Conservation (phyloP, 225 moss, liverwort and hornwort species). For the Bryoerythrophyllum caledonicum region DNA sequence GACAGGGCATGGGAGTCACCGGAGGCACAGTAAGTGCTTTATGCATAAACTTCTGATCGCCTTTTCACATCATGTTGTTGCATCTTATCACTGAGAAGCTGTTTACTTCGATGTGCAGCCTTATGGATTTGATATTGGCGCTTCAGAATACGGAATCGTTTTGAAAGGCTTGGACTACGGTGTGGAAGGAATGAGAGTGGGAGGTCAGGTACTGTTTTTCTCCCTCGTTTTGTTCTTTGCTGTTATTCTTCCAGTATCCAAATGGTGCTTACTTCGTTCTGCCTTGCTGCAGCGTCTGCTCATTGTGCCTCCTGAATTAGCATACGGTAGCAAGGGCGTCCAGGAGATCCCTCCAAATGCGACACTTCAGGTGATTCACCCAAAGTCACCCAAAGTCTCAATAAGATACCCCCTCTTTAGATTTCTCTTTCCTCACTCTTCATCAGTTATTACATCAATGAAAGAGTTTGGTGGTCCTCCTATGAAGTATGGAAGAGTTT, state of each 20-base stretch:
- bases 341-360: slow-evolving; percentile 93
- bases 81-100: slow-evolving; percentile 3
- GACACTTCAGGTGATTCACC: slow-evolving; percentile 87
- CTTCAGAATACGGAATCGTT: slow-evolving; percentile 80
- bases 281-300: slow-evolving; percentile 69
- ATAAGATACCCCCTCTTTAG: too few relatives aligned
- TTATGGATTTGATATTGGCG: slow-evolving; percentile 91
- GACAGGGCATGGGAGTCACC: slow-evolving; percentile 96
- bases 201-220: slow-evolving; percentile 74
- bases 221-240: neutral
- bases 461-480: too few relatives aligned
- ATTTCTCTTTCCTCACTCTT: too few relatives aligned
- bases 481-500: too few relatives aligned
- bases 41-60: neutral
- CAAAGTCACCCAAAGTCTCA: too few relatives aligned
- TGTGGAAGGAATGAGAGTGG: slow-evolving; percentile 94
- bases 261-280: neutral
- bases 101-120: slow-evolving; percentile 58
- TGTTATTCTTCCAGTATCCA: neutral
- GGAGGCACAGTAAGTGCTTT: slow-evolving; percentile 78
- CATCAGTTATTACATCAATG: too few relatives aligned
- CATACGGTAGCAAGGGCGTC: slow-evolving; percentile 77
- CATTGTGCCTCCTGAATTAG: slow-evolving; percentile 88
- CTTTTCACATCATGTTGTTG: neutral
- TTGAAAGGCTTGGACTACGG: slow-evolving; percentile 92